Evolutionary conservation across 306 rosid genomes (phyloP).

Genomic region (Malus asiatica): DNA sequence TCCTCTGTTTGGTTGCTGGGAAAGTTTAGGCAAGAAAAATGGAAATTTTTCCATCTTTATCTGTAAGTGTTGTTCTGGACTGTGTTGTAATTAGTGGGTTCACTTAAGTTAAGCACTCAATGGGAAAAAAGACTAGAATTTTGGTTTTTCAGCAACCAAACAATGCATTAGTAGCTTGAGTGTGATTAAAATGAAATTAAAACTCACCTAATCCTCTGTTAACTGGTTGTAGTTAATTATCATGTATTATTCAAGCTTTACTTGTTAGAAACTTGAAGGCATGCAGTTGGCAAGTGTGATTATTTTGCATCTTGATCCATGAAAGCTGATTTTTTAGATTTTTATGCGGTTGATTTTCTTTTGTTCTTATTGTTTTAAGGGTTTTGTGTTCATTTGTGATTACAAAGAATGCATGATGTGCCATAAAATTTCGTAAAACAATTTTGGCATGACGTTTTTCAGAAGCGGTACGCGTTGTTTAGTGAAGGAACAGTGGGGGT

Average conservation of each 20-base stretch:
- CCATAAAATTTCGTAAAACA: background rate
- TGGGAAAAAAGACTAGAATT: background rate
- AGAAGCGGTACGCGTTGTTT: too few relatives aligned
- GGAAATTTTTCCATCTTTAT: background rate
- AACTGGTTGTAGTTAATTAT: background rate
- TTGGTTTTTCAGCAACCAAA: background rate
- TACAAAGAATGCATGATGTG: background rate
- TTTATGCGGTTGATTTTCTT: background rate
- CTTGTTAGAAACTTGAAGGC: background rate
- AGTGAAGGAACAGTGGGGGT: background rate
- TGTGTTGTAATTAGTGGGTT: background rate
- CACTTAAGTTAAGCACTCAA: background rate
- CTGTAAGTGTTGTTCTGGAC: background rate
- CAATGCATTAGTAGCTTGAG: background rate
- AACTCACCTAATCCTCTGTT: background rate
- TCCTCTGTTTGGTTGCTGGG: conserved; percentile 4
- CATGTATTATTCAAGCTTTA: background rate
- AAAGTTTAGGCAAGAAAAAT: conserved; percentile 3
- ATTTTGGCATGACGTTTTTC: background rate
- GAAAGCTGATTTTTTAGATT: background rate
- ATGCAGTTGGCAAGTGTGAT: conserved; percentile 4
- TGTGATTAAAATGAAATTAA: background rate
- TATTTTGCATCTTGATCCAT: background rate
- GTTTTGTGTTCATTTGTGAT: background rate
- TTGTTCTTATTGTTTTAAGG: background rate